These are phyloP conservation scores for Lecanosticta acicola DNA, from an alignment of 2,329 filamentous ascomycete species.

Conservation along the genomic window DNA sequence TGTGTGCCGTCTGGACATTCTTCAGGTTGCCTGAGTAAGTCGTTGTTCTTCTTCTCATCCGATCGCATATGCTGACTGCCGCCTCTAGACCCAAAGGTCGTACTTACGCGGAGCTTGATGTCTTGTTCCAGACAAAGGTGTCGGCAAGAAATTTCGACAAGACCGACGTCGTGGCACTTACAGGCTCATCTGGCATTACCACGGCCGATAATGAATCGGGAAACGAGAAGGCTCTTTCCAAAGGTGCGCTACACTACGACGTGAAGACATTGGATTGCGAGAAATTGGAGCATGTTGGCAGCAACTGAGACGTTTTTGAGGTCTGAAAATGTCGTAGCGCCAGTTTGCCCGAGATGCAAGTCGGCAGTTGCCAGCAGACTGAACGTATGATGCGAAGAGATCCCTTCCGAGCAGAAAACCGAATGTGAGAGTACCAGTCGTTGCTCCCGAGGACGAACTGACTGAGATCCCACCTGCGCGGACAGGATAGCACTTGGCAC, in stretches of 20 bases:
- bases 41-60: not conserved
- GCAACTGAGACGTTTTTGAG: too few relatives aligned
- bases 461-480: too few relatives aligned
- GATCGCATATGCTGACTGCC: not conserved
- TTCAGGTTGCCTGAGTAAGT: slow-evolving; percentile 42
- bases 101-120: slow-evolving; percentile 52
- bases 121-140: slow-evolving; percentile 47
- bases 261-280: not conserved
- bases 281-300: not conserved
- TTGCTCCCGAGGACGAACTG: too few relatives aligned
- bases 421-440: too few relatives aligned
- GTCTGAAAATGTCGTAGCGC: too few relatives aligned
- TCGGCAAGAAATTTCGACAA: slow-evolving; percentile 39
- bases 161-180: slow-evolving; percentile 10
- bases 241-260: not conserved
- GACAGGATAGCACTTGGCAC: too few relatives aligned
- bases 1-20: slow-evolving; percentile 39
- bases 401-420: too few relatives aligned
- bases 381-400: too few relatives aligned
- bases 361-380: too few relatives aligned
- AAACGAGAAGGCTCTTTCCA: not conserved
- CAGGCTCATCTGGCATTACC: not conserved
- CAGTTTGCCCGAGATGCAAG: too few relatives aligned
- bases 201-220: not conserved
- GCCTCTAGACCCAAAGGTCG: slow-evolving; percentile 23